These are phyloP conservation scores for Xerocomus brunneocitrinus DNA, from an alignment of 768 basidiomycete genomes.

Conservation along the genomic window DNA sequence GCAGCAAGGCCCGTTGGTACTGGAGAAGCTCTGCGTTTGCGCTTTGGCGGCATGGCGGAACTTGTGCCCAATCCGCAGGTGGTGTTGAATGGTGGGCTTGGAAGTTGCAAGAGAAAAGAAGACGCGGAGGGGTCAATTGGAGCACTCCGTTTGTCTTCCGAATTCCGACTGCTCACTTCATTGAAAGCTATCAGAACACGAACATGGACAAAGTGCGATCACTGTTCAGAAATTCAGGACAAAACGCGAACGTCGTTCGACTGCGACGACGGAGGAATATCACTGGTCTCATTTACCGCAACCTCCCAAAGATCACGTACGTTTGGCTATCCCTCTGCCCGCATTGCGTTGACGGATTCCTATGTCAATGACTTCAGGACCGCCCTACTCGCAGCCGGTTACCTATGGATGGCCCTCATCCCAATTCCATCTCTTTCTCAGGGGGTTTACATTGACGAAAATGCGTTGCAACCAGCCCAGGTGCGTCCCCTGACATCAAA, in stretches of 20 bases:
- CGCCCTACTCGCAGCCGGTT: slow-evolving; percentile 57
- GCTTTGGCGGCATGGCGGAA: slow-evolving; percentile 51
- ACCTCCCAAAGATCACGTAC: slow-evolving; percentile 31
- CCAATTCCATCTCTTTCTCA: slow-evolving; percentile 63
- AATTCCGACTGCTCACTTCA: slow-evolving; percentile 18
- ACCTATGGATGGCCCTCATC: slow-evolving; percentile 79
- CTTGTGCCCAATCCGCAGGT: background rate
- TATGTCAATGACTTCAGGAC: slow-evolving; percentile 35
- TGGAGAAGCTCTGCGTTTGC: slow-evolving; percentile 49
- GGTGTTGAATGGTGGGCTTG: slow-evolving; percentile 3
- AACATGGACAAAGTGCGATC: slow-evolving; percentile 23
- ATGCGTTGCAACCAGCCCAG: slow-evolving; percentile 90
- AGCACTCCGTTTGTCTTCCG: slow-evolving; percentile 9
- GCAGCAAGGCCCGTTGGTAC: slow-evolving; percentile 49
- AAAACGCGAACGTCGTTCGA: slow-evolving; percentile 36
- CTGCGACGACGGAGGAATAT: slow-evolving; percentile 44
- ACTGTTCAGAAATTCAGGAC: slow-evolving; percentile 16
- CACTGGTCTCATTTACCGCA: slow-evolving; percentile 29
- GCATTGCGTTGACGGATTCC: slow-evolving; percentile 1
- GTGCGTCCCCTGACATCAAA: slow-evolving; percentile 36
- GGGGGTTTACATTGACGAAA: slow-evolving; percentile 86
- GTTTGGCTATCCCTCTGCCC: slow-evolving; percentile 1
- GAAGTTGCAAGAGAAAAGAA: slow-evolving; percentile 6
- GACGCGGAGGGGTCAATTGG: slow-evolving; percentile 5
- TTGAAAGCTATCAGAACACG: background rate